Conservation (phyloP, 345 rosid genomes). For the Euphorbia pulcherrima region DNA sequence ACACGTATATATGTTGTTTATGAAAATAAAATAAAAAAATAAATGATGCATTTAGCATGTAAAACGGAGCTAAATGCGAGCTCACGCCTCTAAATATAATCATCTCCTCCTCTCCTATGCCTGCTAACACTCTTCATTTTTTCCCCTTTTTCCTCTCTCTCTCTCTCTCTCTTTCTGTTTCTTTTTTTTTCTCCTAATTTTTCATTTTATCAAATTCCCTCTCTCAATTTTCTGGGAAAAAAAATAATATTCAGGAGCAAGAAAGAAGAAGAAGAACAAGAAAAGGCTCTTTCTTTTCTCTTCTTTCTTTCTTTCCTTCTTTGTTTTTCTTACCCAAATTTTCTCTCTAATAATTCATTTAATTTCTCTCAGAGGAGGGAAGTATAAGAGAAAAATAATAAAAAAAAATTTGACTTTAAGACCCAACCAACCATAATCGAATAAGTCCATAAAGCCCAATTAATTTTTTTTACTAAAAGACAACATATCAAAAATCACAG, state of each 20-base stretch:
- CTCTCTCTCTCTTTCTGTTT: background rate
- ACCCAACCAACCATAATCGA: background rate
- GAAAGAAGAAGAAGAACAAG: background rate
- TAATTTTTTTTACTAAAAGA: slow-evolving; percentile 6
- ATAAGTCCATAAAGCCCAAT: slow-evolving; percentile 10
- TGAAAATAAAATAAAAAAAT: background rate
- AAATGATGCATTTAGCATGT: slow-evolving; percentile 23
- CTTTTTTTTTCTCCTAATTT: background rate
- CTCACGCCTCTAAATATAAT: slow-evolving; percentile 28
- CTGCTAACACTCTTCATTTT: background rate
- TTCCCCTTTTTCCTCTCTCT: background rate
- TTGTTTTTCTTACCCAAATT: too few relatives aligned
- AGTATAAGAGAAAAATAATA: background rate
- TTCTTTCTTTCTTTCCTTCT: slow-evolving; percentile 15
- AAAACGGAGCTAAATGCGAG: slow-evolving; percentile 41
- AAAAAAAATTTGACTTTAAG: background rate
- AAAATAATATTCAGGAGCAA: background rate
- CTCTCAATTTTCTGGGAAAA: background rate
- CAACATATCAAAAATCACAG: background rate
- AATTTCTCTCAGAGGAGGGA: slow-evolving; percentile 33
- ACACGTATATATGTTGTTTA: too few relatives aligned
- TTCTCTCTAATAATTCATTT: background rate
- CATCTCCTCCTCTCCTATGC: background rate
- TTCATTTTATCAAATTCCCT: background rate
- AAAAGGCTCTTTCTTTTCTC: background rate